Conservation (phyloP, 768 basidiomycete genomes). For the Calocybe indica region DNA sequence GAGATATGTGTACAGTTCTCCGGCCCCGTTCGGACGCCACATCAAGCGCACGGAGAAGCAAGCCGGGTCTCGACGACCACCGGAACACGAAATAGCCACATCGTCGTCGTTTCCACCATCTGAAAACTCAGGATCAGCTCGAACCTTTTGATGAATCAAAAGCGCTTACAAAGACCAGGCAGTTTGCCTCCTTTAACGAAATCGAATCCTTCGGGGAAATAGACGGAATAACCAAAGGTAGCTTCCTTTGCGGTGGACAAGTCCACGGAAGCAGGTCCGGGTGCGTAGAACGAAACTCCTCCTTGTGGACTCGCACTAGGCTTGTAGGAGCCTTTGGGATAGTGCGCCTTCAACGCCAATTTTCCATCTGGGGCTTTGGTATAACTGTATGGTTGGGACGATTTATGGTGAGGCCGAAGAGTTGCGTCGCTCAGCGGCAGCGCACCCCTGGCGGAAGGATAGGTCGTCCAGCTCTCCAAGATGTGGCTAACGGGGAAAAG, state of each 20-base stretch:
- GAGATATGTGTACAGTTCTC: constrained; percentile 69
- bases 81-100: constrained; percentile 48
- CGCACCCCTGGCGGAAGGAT: neutral
- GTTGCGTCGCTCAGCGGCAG: neutral
- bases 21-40: constrained; percentile 54
- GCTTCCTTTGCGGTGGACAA: constrained; percentile 57
- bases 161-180: constrained; percentile 55
- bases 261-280: constrained; percentile 43
- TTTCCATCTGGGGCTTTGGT: neutral
- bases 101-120: constrained; percentile 47
- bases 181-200: constrained; percentile 65
- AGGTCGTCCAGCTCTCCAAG: neutral
- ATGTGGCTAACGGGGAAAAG: neutral
- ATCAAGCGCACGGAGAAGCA: constrained; percentile 66
- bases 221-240: constrained; percentile 52
- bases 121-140: constrained; percentile 11
- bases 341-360: neutral
- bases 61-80: constrained; percentile 45
- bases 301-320: neutral
- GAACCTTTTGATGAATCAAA: neutral
- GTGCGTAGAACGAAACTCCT: constrained; percentile 44
- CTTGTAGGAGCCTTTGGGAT: neutral
- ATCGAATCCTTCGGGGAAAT: constrained; percentile 53
- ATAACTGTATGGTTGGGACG: neutral
- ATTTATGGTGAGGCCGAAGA: neutral